These are phyloP conservation scores for Leccinum variicolor DNA, from an alignment of 768 basidiomycete species.

Conservation along the genomic window DNA sequence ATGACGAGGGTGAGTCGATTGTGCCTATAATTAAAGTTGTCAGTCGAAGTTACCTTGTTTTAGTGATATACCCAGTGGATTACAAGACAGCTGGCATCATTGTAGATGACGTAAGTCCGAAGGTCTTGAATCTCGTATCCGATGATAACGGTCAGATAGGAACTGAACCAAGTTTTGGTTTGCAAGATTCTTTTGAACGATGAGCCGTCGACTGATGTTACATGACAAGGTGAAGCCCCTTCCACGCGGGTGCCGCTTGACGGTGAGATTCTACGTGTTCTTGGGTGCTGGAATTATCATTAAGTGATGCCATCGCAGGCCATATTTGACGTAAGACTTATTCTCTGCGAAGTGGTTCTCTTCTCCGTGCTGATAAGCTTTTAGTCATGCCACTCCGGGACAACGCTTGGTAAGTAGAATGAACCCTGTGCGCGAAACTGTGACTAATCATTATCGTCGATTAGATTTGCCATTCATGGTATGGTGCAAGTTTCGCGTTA, in stretches of 20 bases:
- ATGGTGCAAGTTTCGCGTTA: background rate
- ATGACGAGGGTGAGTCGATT: slow-evolving; percentile 62
- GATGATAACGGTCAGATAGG: slow-evolving; percentile 22
- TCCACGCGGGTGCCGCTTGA: slow-evolving; percentile 66
- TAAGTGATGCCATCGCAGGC: slow-evolving; percentile 20
- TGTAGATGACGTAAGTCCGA: slow-evolving; percentile 62
- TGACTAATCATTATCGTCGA: background rate
- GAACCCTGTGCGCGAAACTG: background rate
- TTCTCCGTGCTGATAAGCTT: background rate
- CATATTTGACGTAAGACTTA: slow-evolving; percentile 46
- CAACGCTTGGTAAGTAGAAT: slow-evolving; percentile 38
- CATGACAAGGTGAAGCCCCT: slow-evolving; percentile 45
- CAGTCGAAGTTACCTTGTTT: background rate
- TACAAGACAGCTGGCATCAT: slow-evolving; percentile 75
- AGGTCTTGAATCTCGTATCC: background rate
- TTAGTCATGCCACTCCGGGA: slow-evolving; percentile 49
- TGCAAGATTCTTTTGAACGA: background rate
- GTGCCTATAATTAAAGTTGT: background rate
- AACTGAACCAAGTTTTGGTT: slow-evolving; percentile 43
- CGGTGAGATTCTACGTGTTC: slow-evolving; percentile 30
- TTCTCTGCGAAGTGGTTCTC: background rate
- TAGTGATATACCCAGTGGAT: slow-evolving; percentile 89
- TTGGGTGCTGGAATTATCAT: background rate
- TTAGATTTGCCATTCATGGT: slow-evolving; percentile 31
- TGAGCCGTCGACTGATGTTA: background rate